Conservation (phyloP, 805 yeast genomes). For the Komagataella ulmi region DNA sequence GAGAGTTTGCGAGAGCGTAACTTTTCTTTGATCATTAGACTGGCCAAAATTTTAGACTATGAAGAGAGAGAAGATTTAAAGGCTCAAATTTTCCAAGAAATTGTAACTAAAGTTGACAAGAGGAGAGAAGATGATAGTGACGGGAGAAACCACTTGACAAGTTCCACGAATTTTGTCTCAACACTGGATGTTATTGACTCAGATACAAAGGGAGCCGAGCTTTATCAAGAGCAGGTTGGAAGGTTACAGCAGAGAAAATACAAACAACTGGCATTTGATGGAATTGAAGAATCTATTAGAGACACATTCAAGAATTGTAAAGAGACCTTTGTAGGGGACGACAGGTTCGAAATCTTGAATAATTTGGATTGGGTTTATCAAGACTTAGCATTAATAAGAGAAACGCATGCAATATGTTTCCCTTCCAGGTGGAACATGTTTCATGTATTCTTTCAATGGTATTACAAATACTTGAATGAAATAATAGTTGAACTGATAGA, state of each 20-base stretch:
- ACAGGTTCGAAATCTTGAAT: slow-evolving; percentile 41
- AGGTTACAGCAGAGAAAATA: slow-evolving; percentile 43
- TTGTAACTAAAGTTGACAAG: slow-evolving; percentile 4
- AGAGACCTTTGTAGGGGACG: slow-evolving; percentile 30
- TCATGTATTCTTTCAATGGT: slow-evolving; percentile 44
- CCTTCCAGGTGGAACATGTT: slow-evolving; percentile 71
- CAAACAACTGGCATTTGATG: slow-evolving; percentile 42
- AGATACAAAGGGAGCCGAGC: not conserved
- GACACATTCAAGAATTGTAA: slow-evolving; percentile 59
- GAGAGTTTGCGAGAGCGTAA: slow-evolving; percentile 67
- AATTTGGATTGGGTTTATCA: slow-evolving; percentile 75
- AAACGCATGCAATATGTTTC: slow-evolving; percentile 41
- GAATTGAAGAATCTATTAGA: slow-evolving; percentile 43
- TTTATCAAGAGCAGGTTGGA: slow-evolving; percentile 9
- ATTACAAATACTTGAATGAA: slow-evolving; percentile 52
- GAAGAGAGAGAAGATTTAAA: slow-evolving; percentile 74
- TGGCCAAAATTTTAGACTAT: slow-evolving; percentile 64
- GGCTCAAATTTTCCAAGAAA: slow-evolving; percentile 3
- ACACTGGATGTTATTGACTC: not conserved
- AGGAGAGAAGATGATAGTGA: slow-evolving; percentile 4
- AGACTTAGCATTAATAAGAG: slow-evolving; percentile 56
- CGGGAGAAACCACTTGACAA: slow-evolving; percentile 12
- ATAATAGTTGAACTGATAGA: slow-evolving; percentile 53
- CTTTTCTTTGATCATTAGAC: slow-evolving; percentile 49
- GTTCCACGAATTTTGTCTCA: slow-evolving; percentile 10